Evolutionary conservation across 1,139 yeast species (phyloP).

Genomic region (Tardiomyces depauwii): DNA sequence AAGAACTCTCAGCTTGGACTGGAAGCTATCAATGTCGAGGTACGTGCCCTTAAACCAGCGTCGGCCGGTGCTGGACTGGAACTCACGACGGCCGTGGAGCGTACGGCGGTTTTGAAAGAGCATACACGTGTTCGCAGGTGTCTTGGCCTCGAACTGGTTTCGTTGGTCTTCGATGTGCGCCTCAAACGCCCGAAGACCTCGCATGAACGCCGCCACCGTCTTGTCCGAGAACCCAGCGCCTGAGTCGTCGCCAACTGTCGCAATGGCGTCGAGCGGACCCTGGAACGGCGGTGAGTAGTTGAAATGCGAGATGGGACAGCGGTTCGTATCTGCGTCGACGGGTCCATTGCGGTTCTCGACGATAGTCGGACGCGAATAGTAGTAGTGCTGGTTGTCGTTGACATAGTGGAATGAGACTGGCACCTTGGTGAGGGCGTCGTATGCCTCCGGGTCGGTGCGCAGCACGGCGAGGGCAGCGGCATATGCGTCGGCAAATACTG

Average conservation of each 20-base stretch:
- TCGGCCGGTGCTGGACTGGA: constrained; percentile 40
- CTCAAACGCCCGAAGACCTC: constrained; percentile 56
- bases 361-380: constrained; percentile 52
- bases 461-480: constrained; percentile 50
- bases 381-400: constrained; percentile 53
- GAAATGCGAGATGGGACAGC: constrained; percentile 33
- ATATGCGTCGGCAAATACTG: constrained; percentile 64
- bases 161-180: constrained; percentile 41
- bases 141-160: constrained; percentile 46
- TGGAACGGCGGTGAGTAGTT: constrained; percentile 84
- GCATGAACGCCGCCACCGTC: constrained; percentile 39
- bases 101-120: constrained; percentile 65
- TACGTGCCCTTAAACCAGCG: constrained; percentile 77
- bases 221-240: constrained; percentile 10
- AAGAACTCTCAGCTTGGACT: constrained; percentile 44
- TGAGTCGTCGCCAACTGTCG: constrained; percentile 14
- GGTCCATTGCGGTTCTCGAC: constrained; percentile 38
- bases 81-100: constrained; percentile 57
- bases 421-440: constrained; percentile 46
- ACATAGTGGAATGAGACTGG: constrained; percentile 66
- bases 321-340: constrained; percentile 2
- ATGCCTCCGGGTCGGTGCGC: constrained; percentile 50
- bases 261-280: constrained; percentile 51
- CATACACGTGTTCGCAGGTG: constrained; percentile 55
- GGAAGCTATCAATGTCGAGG: constrained; percentile 59